Evolutionary conservation across 2,329 filamentous ascomycete species (phyloP), one percentile per base, ranked within the genome.

Genomic region (Diaporthe eres): DNA sequence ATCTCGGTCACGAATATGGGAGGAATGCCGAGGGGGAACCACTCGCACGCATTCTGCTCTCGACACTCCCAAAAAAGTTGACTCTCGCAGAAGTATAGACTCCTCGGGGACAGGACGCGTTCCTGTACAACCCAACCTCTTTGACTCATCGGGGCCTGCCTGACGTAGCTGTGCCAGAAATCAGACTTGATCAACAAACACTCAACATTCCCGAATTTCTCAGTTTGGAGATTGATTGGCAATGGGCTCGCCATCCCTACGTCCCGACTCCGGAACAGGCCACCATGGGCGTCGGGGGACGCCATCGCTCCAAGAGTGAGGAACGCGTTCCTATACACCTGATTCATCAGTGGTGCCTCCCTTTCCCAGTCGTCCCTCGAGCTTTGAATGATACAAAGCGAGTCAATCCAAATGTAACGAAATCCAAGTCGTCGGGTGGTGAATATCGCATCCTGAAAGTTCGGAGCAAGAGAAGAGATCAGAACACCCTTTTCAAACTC

Each of bases 361-460:
- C 63, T 12, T 1, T 74, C 28, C 68, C 80, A 82, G 55, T 82
- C 79, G 3, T 75, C 72, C 2, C 31, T 22, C 2, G 71, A 74
- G 2, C 75, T 77, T 47, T 81, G 79, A 9, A 80, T 49, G 67
- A 81, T 81, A 39, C 80, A 81, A 2, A 81, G 37, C 1, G 78
- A 80, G 67, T 81, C 80, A 28, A 81, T 80, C 79, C 80, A 80
- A 6, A 81, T 61, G 34, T 79, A 80, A 1, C 61, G 74, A 4
- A 77, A 19, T 0, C 77, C 77, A 2, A 81, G 71, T 17, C 34
- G 74, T 1, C 72, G 70, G 0, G 79, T 78, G 7, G 76, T 47
- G 0, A 15, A 19, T 0, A 80, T 72, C 1, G 80, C 78, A 22
- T 81, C 74, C 8, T 37, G 76, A 42, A 81, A 79, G 22, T 77